These are phyloP conservation scores for Lachnellula subtilissima DNA, from an alignment of 2,329 filamentous ascomycete genomes.

Conservation along the genomic window DNA sequence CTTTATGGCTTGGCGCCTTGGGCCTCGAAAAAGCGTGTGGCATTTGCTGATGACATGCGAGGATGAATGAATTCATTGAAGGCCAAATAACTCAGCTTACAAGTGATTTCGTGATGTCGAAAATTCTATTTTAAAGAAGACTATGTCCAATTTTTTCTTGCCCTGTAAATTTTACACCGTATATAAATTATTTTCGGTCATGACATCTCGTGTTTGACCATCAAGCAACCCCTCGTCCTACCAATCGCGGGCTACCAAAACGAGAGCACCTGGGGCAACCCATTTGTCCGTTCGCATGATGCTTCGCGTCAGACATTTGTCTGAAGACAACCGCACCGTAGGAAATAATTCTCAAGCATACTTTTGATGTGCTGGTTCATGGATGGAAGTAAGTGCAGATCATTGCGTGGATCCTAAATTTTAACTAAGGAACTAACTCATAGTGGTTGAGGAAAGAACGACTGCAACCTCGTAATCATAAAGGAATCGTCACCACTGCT, in stretches of 20 bases:
- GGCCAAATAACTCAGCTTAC: background rate
- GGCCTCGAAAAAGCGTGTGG: conserved; percentile 19
- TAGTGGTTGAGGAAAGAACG: conserved; percentile 3
- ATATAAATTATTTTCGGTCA: too few species aligned
- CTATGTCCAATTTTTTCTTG: too few species aligned
- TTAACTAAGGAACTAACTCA: background rate
- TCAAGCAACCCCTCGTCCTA: background rate
- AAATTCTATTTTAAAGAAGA: too few species aligned
- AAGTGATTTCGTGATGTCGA: background rate
- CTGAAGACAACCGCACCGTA: background rate
- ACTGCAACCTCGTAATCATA: conserved; percentile 1
- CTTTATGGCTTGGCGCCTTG: conserved; percentile 17
- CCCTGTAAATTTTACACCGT: too few species aligned
- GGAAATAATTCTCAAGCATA: background rate
- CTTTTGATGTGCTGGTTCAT: background rate
- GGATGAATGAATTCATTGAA: conserved; percentile 18
- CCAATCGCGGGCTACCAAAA: conserved; percentile 11
- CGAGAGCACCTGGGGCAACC: conserved; percentile 1
- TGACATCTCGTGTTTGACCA: conserved; percentile 10
- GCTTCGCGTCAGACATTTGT: background rate
- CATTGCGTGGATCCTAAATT: background rate
- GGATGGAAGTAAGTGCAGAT: conserved; percentile 5
- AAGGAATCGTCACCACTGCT: background rate
- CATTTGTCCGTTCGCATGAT: conserved; percentile 3
- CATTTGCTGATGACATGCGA: conserved; percentile 21